Base-by-base conservation (phyloP, 176 grass and related monocot species). In the Olyra latifolia region DNA sequence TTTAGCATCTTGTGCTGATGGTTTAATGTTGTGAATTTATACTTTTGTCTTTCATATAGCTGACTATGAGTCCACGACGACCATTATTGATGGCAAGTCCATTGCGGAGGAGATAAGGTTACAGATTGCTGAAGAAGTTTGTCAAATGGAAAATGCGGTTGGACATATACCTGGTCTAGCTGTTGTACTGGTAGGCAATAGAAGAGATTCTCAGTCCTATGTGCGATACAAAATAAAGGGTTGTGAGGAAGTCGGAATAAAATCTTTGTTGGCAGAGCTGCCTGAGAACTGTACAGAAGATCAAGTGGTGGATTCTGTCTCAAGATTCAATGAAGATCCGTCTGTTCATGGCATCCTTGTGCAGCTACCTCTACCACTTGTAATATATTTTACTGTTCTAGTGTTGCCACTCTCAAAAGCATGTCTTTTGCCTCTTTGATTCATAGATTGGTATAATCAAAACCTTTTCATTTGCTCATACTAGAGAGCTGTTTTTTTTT, bases 271-370 rank as follows among this genome's bases (percentile, higher is more conserved):
- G 52, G 75, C 66, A 4, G 84, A 95, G 69, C 84, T 98, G 24
- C 90, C 90, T 75, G 86, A 81, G 43, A 90, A 90, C 25, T 98
- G 90, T 62, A 69, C 69, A 55, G 90, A 95, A 55, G 81, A 95
- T 76, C 90, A 93, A 53, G 90, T 98, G 62, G 45, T 95, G 9
- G 68, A 91, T 70, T 86, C 88, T 0, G 77, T 98, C 28, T 66
- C 63, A 24, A 83, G 82, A 67, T 98, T 95, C 56, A 98, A 95
- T 82, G 65, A 89, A 75, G 92, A 98, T 67, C 92, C 90, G 27
- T 93, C 92, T 62, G 74, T 98, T 87, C 96, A 98, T 82, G 92
- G 96, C 27, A 85, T 98, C 88, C 90, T 98, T 64, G 90, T 98
- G 56, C 96, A 98, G 70, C 76, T 95, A 80, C 96, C 96, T 84